These are phyloP conservation scores for Cucumis melo DNA, from an alignment of 306 rosid genomes.

Conservation along the genomic window DNA sequence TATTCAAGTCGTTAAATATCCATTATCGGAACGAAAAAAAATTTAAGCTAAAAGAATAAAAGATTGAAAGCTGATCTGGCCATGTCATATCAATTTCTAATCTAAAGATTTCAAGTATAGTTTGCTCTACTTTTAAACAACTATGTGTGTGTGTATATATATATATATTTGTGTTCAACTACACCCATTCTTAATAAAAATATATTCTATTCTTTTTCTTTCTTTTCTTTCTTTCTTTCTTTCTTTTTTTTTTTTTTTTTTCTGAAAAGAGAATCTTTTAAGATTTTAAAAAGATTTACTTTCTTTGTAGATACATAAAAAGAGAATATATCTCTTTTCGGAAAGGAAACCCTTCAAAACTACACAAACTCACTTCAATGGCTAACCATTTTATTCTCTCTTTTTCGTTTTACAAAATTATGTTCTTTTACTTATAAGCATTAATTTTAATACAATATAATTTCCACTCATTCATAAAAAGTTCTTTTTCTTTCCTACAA, in stretches of 20 bases:
- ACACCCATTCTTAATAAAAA: neutral
- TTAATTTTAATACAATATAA: neutral
- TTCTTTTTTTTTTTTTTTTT: too few relatives aligned
- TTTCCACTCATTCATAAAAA: neutral
- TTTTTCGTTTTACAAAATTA: neutral
- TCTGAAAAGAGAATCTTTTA: neutral
- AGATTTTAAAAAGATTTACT: slow-evolving; percentile 2
- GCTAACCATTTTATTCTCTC: neutral
- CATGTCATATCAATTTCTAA: neutral
- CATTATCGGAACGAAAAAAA: too few relatives aligned
- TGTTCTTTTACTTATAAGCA: neutral
- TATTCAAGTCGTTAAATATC: too few relatives aligned
- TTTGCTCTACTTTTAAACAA: neutral
- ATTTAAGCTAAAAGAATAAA: neutral
- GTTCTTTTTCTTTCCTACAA: neutral
- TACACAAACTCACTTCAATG: neutral
- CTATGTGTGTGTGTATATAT: too few relatives aligned
- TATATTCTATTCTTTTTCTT: neutral
- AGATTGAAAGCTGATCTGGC: neutral
- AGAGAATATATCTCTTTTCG: neutral
- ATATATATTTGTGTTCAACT: neutral
- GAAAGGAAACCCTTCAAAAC: neutral
- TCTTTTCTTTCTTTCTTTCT: too few relatives aligned
- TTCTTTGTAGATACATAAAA: neutral
- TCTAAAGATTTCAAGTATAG: neutral